Evolutionary conservation across 2,329 filamentous ascomycete genomes (phyloP).

Genomic region (Alternaria arborescens): DNA sequence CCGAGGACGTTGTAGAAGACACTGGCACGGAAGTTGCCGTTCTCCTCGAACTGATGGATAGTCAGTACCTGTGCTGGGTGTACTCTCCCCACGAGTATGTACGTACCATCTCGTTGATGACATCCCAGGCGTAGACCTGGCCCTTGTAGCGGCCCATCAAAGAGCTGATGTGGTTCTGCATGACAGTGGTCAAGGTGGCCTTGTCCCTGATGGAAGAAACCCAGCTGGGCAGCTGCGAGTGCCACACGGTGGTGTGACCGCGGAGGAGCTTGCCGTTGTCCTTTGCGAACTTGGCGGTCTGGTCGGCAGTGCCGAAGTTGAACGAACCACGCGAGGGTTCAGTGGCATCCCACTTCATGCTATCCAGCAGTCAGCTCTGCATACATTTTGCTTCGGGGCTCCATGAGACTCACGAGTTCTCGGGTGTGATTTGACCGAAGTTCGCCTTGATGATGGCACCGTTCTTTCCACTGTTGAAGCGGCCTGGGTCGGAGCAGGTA

Average conservation of each 20-base stretch:
- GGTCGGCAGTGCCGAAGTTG: constrained; percentile 66
- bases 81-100: not conserved
- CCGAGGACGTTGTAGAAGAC: constrained; percentile 75
- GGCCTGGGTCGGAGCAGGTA: constrained; percentile 64
- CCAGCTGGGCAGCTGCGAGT: constrained; percentile 63
- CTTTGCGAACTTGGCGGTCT: constrained; percentile 64
- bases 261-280: constrained; percentile 68
- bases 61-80: not conserved
- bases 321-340: constrained; percentile 54
- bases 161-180: constrained; percentile 68
- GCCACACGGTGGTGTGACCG: constrained; percentile 73
- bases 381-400: not conserved
- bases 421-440: constrained; percentile 72
- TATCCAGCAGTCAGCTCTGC: constrained; percentile 30
- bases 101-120: constrained; percentile 67
- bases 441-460: constrained; percentile 67
- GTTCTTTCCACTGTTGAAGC: constrained; percentile 61
- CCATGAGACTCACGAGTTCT: constrained; percentile 61
- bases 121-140: constrained; percentile 70
- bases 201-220: constrained; percentile 66
- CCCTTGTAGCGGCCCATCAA: constrained; percentile 69
- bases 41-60: constrained; percentile 62
- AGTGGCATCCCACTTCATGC: constrained; percentile 73
- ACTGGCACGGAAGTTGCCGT: constrained; percentile 66
- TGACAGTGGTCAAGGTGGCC: constrained; percentile 63